phyloP scores from a whole-genome alignment of 1,139 yeast species.

The Sugiyamaella castrensis region DNA sequence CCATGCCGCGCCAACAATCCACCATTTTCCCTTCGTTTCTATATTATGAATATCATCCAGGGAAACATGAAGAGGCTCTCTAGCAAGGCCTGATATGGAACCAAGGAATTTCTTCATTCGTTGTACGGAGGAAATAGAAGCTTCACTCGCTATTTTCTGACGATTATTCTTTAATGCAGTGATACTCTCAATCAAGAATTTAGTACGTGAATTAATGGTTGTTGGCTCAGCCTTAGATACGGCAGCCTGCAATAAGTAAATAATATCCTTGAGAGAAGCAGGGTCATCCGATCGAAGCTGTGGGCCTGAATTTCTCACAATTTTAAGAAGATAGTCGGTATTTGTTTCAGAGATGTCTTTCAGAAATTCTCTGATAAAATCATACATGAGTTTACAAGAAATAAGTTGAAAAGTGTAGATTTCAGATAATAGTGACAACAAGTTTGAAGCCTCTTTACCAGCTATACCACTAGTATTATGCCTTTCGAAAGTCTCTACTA shows the following conservation, averaged over 20 bases:
- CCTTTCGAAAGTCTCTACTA: constrained; percentile 63
- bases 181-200: constrained; percentile 80
- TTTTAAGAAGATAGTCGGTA: constrained; percentile 71
- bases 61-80: constrained; percentile 80
- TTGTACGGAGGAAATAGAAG: constrained; percentile 47
- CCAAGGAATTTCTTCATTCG: constrained; percentile 70
- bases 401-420: constrained; percentile 75
- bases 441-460: constrained; percentile 62
- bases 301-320: constrained; percentile 74
- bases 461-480: constrained; percentile 32
- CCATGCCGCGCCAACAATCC: constrained; percentile 99
- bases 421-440: constrained; percentile 71
- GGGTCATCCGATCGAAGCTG: constrained; percentile 92
- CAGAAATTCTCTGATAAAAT: constrained; percentile 59
- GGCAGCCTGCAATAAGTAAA: constrained; percentile 52
- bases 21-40: constrained; percentile 90
- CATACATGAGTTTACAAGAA: constrained; percentile 72
- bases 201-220: constrained; percentile 61
- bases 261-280: constrained; percentile 74
- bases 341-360: constrained; percentile 61
- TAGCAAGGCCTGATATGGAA: constrained; percentile 38
- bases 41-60: constrained; percentile 76
- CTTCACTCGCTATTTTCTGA: constrained; percentile 51
- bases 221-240: constrained; percentile 41
- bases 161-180: constrained; percentile 84